Percentiles rank a stretch among this genome's conserved stretches.
Conservation (phyloP, 148 eudicot genomes). For the Polygonum aviculare region DNA sequence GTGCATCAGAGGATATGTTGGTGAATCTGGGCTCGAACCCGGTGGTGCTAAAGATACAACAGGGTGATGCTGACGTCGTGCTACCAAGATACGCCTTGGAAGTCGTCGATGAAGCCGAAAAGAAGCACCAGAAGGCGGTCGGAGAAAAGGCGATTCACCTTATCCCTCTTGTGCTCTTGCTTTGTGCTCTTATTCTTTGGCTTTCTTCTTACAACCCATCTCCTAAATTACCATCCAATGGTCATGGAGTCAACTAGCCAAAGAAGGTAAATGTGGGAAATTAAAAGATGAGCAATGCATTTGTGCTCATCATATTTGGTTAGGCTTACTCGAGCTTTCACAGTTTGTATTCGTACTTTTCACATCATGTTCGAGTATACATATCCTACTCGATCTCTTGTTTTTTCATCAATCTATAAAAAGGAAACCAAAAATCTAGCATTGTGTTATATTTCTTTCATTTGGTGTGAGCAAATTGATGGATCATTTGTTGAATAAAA, state of each 20-base stretch:
- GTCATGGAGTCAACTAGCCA: background rate
- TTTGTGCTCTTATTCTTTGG: slow-evolving; percentile 47
- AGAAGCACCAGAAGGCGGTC: slow-evolving; percentile 16
- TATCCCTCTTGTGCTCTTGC: slow-evolving; percentile 37
- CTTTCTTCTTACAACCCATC: slow-evolving; percentile 20
- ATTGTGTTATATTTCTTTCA: too few species aligned
- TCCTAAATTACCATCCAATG: background rate
- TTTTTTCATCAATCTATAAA: too few species aligned
- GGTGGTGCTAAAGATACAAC: background rate
- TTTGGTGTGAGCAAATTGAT: too few species aligned
- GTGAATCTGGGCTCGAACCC: slow-evolving; percentile 12
- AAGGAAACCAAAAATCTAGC: too few species aligned
- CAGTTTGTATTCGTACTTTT: background rate
- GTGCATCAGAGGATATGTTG: slow-evolving; percentile 31
- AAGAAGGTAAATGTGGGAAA: background rate
- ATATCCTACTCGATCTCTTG: too few species aligned
- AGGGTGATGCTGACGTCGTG: background rate
- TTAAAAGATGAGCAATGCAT: background rate
- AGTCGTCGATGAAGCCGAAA: slow-evolving; percentile 21
- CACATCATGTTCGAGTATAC: background rate
- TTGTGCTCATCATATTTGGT: background rate
- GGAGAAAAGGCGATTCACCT: slow-evolving; percentile 38
- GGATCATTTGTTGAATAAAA: too few species aligned
- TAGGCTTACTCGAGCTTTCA: too few species aligned
- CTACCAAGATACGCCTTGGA: background rate